A percentile compares a stretch with the other conserved stretches of the same genome.
These are phyloP conservation scores for Xanthoconium separans DNA, from an alignment of 1,284 basidiomycete species.

Conservation along the genomic window DNA sequence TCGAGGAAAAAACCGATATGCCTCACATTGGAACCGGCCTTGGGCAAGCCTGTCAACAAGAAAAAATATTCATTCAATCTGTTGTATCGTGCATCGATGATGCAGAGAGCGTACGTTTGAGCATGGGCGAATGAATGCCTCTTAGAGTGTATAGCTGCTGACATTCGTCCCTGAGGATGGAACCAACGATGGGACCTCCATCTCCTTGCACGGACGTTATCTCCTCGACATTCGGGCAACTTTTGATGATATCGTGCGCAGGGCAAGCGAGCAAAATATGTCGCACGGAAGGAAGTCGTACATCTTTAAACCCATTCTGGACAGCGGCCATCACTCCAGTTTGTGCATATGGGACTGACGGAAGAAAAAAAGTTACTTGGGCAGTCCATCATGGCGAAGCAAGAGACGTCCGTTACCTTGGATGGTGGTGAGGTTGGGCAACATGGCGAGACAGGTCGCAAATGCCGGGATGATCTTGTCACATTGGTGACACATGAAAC, in stretches of 20 bases:
- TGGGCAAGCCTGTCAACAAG: conserved; percentile 3
- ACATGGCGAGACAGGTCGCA: conserved; percentile 28
- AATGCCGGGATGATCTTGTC: conserved; percentile 30
- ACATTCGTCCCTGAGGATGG: conserved; percentile 6
- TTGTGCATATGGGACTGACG: not conserved
- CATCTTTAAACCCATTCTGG: too few relatives aligned
- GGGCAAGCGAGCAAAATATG: too few relatives aligned
- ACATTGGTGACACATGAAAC: not conserved
- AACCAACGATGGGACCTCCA: conserved; percentile 7
- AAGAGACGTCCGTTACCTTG: too few relatives aligned
- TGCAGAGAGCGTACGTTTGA: not conserved
- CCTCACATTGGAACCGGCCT: conserved; percentile 3
- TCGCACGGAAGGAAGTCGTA: too few relatives aligned
- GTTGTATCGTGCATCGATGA: conserved; percentile 10
- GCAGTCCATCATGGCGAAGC: not conserved
- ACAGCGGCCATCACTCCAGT: too few relatives aligned
- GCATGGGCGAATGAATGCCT: not conserved
- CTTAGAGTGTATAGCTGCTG: conserved; percentile 7
- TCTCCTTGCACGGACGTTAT: conserved; percentile 21
- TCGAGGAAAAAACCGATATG: not conserved
- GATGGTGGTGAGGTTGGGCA: conserved; percentile 37
- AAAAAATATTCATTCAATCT: not conserved
- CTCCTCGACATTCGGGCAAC: conserved; percentile 29
- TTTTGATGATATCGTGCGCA: conserved; percentile 26
- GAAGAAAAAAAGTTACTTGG: not conserved